Evolutionary conservation across 2,329 filamentous ascomycete species (phyloP).

Genomic region (Aspergillus tanneri): DNA sequence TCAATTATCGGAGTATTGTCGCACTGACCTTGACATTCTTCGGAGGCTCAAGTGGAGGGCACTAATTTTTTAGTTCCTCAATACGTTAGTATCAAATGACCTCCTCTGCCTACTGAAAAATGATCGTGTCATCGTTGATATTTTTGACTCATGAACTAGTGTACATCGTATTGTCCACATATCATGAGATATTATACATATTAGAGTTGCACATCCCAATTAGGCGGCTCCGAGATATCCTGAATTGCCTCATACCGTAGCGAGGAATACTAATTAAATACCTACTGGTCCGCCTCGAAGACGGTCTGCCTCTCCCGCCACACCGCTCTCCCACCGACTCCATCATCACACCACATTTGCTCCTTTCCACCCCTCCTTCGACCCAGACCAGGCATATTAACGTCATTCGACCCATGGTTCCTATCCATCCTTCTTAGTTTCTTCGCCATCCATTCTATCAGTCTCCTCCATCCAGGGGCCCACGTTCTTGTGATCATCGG

Average conservation of each 20-base stretch:
- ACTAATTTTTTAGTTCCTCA: slow-evolving; percentile 11
- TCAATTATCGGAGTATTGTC: neutral
- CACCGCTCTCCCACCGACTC: slow-evolving; percentile 29
- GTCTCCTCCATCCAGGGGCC: slow-evolving; percentile 11
- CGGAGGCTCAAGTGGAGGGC: slow-evolving; percentile 24
- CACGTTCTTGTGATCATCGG: slow-evolving; percentile 16
- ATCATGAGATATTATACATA: neutral
- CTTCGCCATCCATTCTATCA: neutral
- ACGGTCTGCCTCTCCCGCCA: slow-evolving; percentile 18
- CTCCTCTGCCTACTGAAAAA: slow-evolving; percentile 19
- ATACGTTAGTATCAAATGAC: slow-evolving; percentile 27
- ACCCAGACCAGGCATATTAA: slow-evolving; percentile 3
- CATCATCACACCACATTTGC: slow-evolving; percentile 23
- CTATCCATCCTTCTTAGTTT: slow-evolving; percentile 1
- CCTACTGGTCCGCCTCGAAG: neutral
- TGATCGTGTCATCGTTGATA: slow-evolving; percentile 14
- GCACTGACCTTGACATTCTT: slow-evolving; percentile 18
- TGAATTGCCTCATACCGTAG: neutral
- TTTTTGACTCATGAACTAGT: neutral
- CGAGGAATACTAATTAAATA: neutral
- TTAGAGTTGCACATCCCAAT: neutral
- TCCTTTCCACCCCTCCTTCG: neutral
- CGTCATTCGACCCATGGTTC: slow-evolving; percentile 14
- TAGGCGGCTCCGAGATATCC: neutral
- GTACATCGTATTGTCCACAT: too few species aligned